These are phyloP conservation scores for Ceratocystis colombiana DNA, from an alignment of 2,329 filamentous ascomycete genomes.

Conservation along the genomic window DNA sequence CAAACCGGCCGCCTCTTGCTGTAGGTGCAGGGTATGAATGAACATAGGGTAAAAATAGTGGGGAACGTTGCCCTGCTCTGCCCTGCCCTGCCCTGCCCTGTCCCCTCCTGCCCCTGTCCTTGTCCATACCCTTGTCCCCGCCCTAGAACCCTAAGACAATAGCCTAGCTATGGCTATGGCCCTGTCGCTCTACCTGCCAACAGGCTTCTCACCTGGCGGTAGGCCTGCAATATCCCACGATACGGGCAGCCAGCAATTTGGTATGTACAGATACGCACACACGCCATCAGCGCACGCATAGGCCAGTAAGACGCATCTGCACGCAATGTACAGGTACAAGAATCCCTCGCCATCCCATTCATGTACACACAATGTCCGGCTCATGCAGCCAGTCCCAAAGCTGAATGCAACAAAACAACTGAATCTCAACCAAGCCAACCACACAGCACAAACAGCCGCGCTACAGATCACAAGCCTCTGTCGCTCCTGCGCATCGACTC, in stretches of 20 bases:
- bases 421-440: not conserved
- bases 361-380: not conserved
- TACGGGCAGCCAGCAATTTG: no score
- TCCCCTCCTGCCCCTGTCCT: not conserved
- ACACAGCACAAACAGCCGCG: conserved; percentile 14
- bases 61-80: not conserved
- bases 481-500: not conserved
- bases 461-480: not conserved
- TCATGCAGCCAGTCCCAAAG: conserved; percentile 1
- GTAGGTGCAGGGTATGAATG: not conserved
- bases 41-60: no score
- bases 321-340: not conserved
- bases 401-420: not conserved
- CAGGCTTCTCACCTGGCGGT: no score
- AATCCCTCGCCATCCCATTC: not conserved
- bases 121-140: not conserved
- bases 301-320: not conserved
- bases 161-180: no score
- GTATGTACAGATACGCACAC: no score
- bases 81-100: not conserved
- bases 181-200: no score
- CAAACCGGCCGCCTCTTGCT: not conserved
- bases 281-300: no score
- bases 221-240: no score
- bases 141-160: not conserved